Evolutionary conservation across 345 rosid species (phyloP), one percentile per base, ranked within the genome.

Genomic region (Ceriops decandra): DNA sequence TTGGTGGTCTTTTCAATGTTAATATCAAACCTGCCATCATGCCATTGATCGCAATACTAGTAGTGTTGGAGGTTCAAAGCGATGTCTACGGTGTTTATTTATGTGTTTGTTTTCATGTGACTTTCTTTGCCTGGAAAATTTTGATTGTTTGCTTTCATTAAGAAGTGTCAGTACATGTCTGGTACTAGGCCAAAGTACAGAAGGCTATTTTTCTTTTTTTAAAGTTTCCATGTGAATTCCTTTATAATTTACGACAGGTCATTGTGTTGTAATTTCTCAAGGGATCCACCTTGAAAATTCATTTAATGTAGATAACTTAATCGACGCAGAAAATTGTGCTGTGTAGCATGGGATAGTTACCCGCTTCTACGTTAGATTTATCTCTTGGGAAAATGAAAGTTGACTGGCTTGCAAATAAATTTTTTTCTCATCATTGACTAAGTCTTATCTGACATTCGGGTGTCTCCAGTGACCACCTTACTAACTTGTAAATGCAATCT

Each of bases 1-100:
- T 31, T 31, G 6, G 6, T 31, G 33, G 33, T 31, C 33, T 31
- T 31, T 31, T 7, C 6, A 4, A 31, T 31, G 33, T 5, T 4
- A 31, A 31, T 31, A 31, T 31, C 33, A 31, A 31, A 31, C 5
- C 33, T 31, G 33, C 33, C 33, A 31, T 31, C 33, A 31, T 31
- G 33, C 33, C 33, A 4, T 31, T 0, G 33, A 5, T 31, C 68
- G 79, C 83, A 42, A 84, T 76, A 63, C 83, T 89, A 68, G 79
- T 85, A 24, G 24, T 24, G 30, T 81, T 91, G 71, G 90, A 87
- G 84, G 96, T 96, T 62, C 80, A 96, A 74, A 82, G 71, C 74
- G 91, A 89, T 57, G 31, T 91, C 54, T 71, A 28, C 76, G 91
- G 96, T 89, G 77, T 90, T 72, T 69, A 56, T 68, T 35, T 59